phyloP scores from a whole-genome alignment of 2,329 filamentous ascomycete species.

The Stagonosporopsis cucurbitacearum region DNA sequence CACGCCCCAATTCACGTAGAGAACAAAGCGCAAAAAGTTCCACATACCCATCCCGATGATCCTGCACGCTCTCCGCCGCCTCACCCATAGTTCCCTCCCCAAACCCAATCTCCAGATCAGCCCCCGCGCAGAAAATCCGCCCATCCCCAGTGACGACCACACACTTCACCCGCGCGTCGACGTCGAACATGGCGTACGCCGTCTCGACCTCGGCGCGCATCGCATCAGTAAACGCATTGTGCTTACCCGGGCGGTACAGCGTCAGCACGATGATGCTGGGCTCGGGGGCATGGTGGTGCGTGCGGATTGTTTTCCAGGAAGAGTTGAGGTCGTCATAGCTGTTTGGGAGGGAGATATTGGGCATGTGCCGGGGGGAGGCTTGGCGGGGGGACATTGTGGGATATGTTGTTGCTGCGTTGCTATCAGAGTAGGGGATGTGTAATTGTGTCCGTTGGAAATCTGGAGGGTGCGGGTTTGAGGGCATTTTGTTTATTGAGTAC shows the following conservation, averaged over 20 bases:
- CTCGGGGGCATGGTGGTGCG: constrained; percentile 49
- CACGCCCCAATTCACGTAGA: not conserved
- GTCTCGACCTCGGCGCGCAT: constrained; percentile 68
- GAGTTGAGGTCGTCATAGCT: constrained; percentile 51
- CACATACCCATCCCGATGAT: constrained; percentile 62
- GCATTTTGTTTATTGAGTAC: not conserved
- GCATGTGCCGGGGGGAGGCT: constrained; percentile 28
- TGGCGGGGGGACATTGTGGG: constrained; percentile 21
- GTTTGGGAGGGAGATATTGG: constrained; percentile 39
- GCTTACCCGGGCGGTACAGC: constrained; percentile 68
- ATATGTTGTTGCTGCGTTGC: not conserved
- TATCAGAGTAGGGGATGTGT: not conserved
- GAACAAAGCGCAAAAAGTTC: not conserved
- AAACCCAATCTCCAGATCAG: constrained; percentile 63
- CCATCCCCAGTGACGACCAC: constrained; percentile 62
- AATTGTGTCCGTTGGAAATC: not conserved
- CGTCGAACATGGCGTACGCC: constrained; percentile 60
- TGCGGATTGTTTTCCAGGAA: constrained; percentile 44
- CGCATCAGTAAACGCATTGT: constrained; percentile 72
- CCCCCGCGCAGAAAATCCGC: constrained; percentile 62
- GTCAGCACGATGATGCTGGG: constrained; percentile 67
- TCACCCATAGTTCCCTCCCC: constrained; percentile 48
- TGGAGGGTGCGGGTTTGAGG: not conserved
- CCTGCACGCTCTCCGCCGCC: constrained; percentile 50
- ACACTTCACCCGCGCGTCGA: constrained; percentile 62